These are phyloP conservation scores for Corallochytrium limacisporum DNA, from an alignment of 78 protist genomes.

Conservation along the genomic window DNA sequence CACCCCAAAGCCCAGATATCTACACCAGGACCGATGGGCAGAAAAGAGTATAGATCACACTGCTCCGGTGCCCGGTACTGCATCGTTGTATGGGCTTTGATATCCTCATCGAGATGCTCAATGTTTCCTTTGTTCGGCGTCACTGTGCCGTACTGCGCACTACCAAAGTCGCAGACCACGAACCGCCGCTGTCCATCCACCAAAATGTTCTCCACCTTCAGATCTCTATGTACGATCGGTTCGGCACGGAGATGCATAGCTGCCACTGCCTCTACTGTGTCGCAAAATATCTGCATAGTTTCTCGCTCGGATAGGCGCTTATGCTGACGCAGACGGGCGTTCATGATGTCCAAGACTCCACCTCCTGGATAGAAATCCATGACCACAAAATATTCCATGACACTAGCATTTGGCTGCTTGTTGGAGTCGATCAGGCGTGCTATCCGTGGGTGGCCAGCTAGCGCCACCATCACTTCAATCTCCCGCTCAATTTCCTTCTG, in stretches of 20 bases:
- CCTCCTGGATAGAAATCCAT: no score
- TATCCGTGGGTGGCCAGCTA: no score
- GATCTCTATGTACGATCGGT: slow-evolving; percentile 9
- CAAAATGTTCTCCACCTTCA: slow-evolving; percentile 21
- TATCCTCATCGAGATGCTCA: background rate
- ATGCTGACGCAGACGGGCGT: no score
- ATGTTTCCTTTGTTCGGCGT: background rate
- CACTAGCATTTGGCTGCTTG: no score
- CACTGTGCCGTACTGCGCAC: background rate
- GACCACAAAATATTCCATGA: no score
- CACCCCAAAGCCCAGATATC: slow-evolving; percentile 42
- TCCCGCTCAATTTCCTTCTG: no score
- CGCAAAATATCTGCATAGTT: no score
- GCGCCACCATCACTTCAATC: no score
- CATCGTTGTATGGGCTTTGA: slow-evolving; percentile 11
- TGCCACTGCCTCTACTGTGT: background rate
- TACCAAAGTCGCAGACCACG: slow-evolving; percentile 22
- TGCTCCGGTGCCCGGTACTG: slow-evolving; percentile 35
- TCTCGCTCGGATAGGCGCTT: no score
- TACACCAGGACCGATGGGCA: background rate
- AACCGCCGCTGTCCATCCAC: background rate
- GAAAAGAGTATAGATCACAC: slow-evolving; percentile 21
- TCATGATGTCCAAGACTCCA: no score
- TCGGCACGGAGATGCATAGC: background rate
- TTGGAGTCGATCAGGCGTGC: no score